Evolutionary conservation across 108 stramenopile genomes (phyloP).

Genomic region (Hondaea fermentalgiana): DNA sequence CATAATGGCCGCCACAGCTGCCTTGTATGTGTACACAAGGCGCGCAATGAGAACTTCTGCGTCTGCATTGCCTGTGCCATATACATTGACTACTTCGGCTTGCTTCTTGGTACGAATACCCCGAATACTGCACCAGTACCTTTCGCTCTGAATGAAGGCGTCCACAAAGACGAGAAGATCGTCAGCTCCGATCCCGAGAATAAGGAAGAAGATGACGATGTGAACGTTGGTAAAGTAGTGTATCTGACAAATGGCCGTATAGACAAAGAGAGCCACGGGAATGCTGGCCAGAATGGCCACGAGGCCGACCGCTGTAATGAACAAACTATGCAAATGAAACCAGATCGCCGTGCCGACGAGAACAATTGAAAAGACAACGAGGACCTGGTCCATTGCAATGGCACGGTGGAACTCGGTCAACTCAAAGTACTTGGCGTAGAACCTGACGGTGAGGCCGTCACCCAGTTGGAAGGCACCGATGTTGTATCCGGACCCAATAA

Average conservation of each 20-base stretch:
- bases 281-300: slow-evolving; percentile 19
- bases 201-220: slow-evolving; percentile 26
- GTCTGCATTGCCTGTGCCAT: background rate
- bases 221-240: slow-evolving; percentile 21
- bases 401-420: background rate
- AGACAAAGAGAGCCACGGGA: slow-evolving; percentile 21
- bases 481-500: background rate
- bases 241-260: slow-evolving; percentile 18
- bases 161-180: slow-evolving; percentile 30
- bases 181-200: slow-evolving; percentile 34
- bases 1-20: background rate
- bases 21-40: background rate
- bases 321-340: background rate
- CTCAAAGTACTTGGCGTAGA: background rate
- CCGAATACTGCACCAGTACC: background rate
- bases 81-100: background rate
- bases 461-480: background rate
- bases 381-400: background rate
- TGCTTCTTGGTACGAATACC: background rate
- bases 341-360: background rate
- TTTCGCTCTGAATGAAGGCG: slow-evolving; percentile 6
- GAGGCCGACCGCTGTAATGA: slow-evolving; percentile 4
- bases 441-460: background rate
- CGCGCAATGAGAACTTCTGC: background rate
- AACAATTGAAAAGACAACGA: background rate